Conservation (phyloP, 441 rosid genomes). For the Erysimum cheiri region DNA sequence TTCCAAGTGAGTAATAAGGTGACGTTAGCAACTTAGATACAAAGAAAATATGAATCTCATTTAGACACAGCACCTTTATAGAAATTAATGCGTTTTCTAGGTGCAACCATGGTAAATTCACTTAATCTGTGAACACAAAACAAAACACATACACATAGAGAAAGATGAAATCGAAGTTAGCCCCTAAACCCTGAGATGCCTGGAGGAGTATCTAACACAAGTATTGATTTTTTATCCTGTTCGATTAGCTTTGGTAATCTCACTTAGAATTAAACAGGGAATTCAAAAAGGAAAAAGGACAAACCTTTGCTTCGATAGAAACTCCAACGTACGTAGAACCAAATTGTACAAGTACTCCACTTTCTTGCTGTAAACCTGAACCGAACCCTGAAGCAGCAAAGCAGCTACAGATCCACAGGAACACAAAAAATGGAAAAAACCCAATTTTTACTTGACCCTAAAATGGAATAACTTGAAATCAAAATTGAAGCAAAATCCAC, state of each 20-base stretch:
- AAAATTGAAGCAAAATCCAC: slow-evolving; percentile 5
- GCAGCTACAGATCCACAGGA: slow-evolving; percentile 66
- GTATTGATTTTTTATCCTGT: background rate
- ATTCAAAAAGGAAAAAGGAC: slow-evolving; percentile 20
- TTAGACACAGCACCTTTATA: background rate
- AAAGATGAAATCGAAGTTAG: slow-evolving; percentile 24
- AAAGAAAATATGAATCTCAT: background rate
- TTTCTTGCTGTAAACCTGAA: slow-evolving; percentile 90
- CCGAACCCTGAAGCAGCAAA: slow-evolving; percentile 91
- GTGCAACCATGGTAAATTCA: slow-evolving; percentile 2
- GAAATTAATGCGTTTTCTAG: background rate
- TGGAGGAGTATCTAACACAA: slow-evolving; percentile 16
- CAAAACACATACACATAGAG: slow-evolving; percentile 12
- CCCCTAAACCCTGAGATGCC: slow-evolving; percentile 23
- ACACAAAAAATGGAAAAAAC: background rate
- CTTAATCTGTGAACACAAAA: slow-evolving; percentile 27
- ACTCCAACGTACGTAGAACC: slow-evolving; percentile 89
- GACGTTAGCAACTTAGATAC: slow-evolving; percentile 4
- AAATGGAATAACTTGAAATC: slow-evolving; percentile 5
- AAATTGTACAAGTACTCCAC: slow-evolving; percentile 89
- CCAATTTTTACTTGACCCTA: background rate
- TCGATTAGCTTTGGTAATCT: background rate
- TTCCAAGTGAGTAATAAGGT: background rate
- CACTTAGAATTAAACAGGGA: background rate
- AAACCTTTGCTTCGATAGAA: slow-evolving; percentile 82